phyloP scores from a whole-genome alignment of 805 yeast species.

The Kluyveromyces nonfermentans region DNA sequence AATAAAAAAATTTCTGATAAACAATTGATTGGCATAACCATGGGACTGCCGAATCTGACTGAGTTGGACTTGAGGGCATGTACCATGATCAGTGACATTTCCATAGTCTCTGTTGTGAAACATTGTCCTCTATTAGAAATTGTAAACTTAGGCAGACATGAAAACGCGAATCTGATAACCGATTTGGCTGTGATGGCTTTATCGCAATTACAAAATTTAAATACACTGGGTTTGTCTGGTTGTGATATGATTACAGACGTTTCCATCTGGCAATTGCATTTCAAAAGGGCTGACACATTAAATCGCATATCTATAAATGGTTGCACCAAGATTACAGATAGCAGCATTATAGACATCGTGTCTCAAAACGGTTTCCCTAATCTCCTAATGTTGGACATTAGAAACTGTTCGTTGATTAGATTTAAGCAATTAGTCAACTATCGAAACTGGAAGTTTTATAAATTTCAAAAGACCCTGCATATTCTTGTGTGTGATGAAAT shows the following conservation, averaged over 20 bases:
- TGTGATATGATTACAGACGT: constrained; percentile 62
- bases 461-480: constrained; percentile 41
- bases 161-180: constrained; percentile 56
- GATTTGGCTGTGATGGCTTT: constrained; percentile 57
- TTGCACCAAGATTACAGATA: constrained; percentile 52
- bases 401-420: constrained; percentile 49
- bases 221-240: constrained; percentile 84
- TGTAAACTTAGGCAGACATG: constrained; percentile 76
- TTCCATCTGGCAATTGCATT: constrained; percentile 71
- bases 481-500: constrained; percentile 74
- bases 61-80: constrained; percentile 78
- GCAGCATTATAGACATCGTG: constrained; percentile 42
- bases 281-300: constrained; percentile 38
- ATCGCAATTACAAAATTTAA: constrained; percentile 45
- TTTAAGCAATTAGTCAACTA: constrained; percentile 57
- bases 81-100: constrained; percentile 64
- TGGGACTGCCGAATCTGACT: constrained; percentile 47
- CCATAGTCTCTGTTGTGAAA: constrained; percentile 57
- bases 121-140: constrained; percentile 46
- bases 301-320: constrained; percentile 68
- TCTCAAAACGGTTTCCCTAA: constrained; percentile 41
- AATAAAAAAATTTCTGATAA: constrained; percentile 51
- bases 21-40: constrained; percentile 43
- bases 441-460: constrained; percentile 47
- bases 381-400: constrained; percentile 67